phyloP scores from a whole-genome alignment of 148 eudicot genomes.

The Camellia granthamiana region DNA sequence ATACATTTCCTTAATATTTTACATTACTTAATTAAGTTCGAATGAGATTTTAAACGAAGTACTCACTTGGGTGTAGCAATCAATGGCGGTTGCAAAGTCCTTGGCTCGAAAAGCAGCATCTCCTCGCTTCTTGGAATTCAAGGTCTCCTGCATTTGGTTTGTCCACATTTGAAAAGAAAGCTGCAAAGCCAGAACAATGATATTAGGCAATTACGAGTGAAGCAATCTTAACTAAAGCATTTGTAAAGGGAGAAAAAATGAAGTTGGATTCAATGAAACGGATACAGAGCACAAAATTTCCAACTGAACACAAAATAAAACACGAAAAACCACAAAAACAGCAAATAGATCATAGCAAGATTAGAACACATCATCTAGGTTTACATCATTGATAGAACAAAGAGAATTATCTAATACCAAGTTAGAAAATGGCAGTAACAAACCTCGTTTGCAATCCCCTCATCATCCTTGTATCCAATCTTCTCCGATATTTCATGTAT shows the following conservation, averaged over 20 bases:
- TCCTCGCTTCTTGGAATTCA: constrained; percentile 68
- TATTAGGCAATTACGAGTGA: neutral
- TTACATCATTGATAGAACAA: too few species aligned
- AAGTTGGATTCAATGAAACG: too few species aligned
- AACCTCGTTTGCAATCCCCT: constrained; percentile 70
- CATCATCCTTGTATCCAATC: constrained; percentile 69
- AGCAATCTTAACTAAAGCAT: neutral
- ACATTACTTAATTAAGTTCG: neutral
- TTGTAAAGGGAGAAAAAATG: too few species aligned
- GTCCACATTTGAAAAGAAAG: constrained; percentile 84
- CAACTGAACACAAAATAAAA: neutral
- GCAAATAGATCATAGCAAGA: neutral
- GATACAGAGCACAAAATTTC: neutral
- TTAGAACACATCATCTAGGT: neutral
- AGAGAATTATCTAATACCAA: too few species aligned
- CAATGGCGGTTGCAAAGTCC: constrained; percentile 54
- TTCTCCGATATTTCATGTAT: constrained; percentile 67
- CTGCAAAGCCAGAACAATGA: constrained; percentile 33
- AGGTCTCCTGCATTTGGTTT: constrained; percentile 65
- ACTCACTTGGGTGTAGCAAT: constrained; percentile 56
- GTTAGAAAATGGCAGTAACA: neutral
- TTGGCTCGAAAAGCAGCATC: constrained; percentile 66
- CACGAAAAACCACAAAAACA: neutral
- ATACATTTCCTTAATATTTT: neutral
- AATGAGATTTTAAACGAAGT: neutral